Evolutionary conservation across 805 yeast genomes (phyloP), one percentile per base, ranked within the genome.

Genomic region (Schwanniomyces occidentalis): DNA sequence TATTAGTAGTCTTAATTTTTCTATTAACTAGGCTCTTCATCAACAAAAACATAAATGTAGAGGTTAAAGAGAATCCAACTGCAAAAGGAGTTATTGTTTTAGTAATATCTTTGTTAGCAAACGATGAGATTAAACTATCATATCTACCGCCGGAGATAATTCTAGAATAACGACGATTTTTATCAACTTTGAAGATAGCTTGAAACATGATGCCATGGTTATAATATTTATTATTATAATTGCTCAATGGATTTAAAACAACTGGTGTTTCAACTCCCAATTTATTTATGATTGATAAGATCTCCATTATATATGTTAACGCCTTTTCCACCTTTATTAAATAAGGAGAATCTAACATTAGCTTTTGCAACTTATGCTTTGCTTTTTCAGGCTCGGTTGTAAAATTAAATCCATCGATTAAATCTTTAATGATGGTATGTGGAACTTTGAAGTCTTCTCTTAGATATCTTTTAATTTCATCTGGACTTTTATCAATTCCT

Each of bases 81-180:
- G 89, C 95, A 41, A 51, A 52, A 0, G 63, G 61, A 4, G 63
- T 60, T 9, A 42, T 44, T 6, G 45, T 34, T 19, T 51, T 51
- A 1, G 49, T 41, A 13, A 58, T 35, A 16, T 53, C 65, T 21
- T 51, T 58, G 32, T 85, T 79, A 0, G 91, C 76, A 40, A 88
- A 71, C 12, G 80, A 71, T 3, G 77, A 66, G 9, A 89, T 76
- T 44, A 93, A 68, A 14, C 70, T 66, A 50, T 91, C 98, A 53
- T 89, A 93, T 36, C 99, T 69, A 2, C 99, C 99, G 28, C 99
- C 99, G 0, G 93, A 91, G 10, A 93, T 93, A 25, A 93, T 65
- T 25, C 71, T 44, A 0, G 65, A 43, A 20, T 82, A 69, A 5
- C 66, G 65, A 49, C 54, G 55, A 42, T 52, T 70, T 42, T 49